These are phyloP conservation scores for Dryas octopetala DNA, from an alignment of 306 rosid species.

Conservation along the genomic window DNA sequence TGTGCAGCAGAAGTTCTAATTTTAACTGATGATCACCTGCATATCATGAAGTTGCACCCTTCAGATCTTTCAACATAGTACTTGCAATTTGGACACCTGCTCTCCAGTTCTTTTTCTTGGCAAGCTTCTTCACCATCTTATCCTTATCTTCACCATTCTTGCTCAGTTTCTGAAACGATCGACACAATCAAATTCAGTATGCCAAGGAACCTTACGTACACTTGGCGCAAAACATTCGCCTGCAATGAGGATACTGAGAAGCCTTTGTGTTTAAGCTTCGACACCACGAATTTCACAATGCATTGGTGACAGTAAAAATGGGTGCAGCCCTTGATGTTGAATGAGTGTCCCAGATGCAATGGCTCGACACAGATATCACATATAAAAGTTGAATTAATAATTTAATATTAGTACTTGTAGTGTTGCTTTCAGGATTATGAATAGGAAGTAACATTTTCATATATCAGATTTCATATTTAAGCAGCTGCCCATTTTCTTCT, in stretches of 20 bases:
- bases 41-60: slow-evolving; percentile 47
- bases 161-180: no score
- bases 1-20: no score
- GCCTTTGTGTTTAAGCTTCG: slow-evolving; percentile 36
- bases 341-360: slow-evolving; percentile 14
- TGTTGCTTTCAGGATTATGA: not conserved
- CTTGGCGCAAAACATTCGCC: no score
- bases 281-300: slow-evolving; percentile 40
- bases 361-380: slow-evolving; percentile 38
- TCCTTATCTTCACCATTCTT: slow-evolving; percentile 19
- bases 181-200: slow-evolving; percentile 41
- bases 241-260: no score
- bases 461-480: no score
- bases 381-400: not conserved
- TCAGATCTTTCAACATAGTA: slow-evolving; percentile 38
- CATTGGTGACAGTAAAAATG: slow-evolving; percentile 58
- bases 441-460: no score
- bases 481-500: no score
- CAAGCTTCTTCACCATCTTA: slow-evolving; percentile 32
- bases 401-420: no score
- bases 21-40: slow-evolving; percentile 40
- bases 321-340: slow-evolving; percentile 34
- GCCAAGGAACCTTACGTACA: slow-evolving; percentile 36
- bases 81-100: slow-evolving; percentile 53
- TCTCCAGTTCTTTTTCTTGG: slow-evolving; percentile 43